Base-by-base conservation (phyloP, 2,329 filamentous ascomycete species). In the Parafenestella ontariensis region DNA sequence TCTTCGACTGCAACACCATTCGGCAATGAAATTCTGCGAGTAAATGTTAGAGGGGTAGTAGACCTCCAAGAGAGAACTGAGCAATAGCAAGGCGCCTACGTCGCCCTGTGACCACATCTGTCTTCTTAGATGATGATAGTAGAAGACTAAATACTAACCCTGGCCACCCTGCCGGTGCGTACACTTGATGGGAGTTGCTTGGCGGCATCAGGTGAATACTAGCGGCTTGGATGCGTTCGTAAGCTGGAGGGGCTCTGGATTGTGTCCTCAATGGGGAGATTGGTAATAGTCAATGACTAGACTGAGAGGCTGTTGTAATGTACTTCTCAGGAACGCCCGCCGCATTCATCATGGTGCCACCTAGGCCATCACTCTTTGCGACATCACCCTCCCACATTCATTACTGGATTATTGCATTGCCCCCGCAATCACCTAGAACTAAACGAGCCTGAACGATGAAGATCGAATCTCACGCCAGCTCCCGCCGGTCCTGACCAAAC, bases 311-410 rank as follows among this genome's bases (percentile, higher is more conserved):
- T 46, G 28, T 31, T 29, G 26, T 21, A 39, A 51, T 45, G 49
- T 62, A 60, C 56, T 64, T 64, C 62, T 64, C 33, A 53, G 33
- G 54, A 31, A 50, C 33, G 33, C 17, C 17, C 41, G 28, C 28
- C 4, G 28, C 11, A 31, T 3, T 8, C 28, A 45, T 29, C 41
- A 34, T 42, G 13, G 42, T 39, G 37, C 49, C 49, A 52, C 39
- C 45, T 28, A 36, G 43, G 13, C 45, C 48, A 56, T 61, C 33
- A 23, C 39, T 47, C 17, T 45, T 40, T 56, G 58, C 37, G 33
- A 42, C 47, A 33, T 36, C 31, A 58, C 24, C 50, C 48, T 37
- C 49, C 28, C 28, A 33, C 43, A 37, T 48, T 56, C 46, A 54
- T 56, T 28, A 54, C 44, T 45, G 24, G 37, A 46, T 54, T 60